These are phyloP conservation scores for Brettanomyces sp. DNA, from an alignment of 805 yeast genomes.

Conservation along the genomic window DNA sequence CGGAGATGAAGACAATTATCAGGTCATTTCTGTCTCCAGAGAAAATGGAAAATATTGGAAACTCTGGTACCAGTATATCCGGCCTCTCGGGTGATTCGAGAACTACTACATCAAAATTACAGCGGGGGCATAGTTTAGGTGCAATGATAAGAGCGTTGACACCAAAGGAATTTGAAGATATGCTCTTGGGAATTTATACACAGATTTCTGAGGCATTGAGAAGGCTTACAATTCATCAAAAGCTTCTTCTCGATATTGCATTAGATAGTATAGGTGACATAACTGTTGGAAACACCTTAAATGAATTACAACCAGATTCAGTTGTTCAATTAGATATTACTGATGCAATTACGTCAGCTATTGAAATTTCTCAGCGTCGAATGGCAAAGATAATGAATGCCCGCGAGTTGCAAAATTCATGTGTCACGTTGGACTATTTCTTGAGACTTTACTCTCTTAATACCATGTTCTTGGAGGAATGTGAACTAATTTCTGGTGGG, in stretches of 20 bases:
- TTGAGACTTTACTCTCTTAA: slow-evolving; percentile 56
- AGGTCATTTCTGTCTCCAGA: slow-evolving; percentile 53
- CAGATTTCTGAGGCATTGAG: slow-evolving; percentile 64
- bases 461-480: slow-evolving; percentile 65
- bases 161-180: slow-evolving; percentile 64
- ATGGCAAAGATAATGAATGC: slow-evolving; percentile 71
- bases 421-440: slow-evolving; percentile 50
- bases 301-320: slow-evolving; percentile 22
- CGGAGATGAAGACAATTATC: slow-evolving; percentile 67
- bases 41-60: slow-evolving; percentile 8
- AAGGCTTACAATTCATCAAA: slow-evolving; percentile 70
- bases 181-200: slow-evolving; percentile 54
- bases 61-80: slow-evolving; percentile 1
- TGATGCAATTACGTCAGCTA: slow-evolving; percentile 53
- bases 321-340: slow-evolving; percentile 62
- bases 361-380: slow-evolving; percentile 64
- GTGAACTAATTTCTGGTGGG: slow-evolving; percentile 70
- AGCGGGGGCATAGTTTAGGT: slow-evolving; percentile 12
- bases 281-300: slow-evolving; percentile 19
- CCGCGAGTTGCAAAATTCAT: slow-evolving; percentile 61
- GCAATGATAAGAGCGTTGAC: slow-evolving; percentile 55
- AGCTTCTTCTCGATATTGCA: slow-evolving; percentile 64
- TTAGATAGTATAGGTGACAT: slow-evolving; percentile 32
- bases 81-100: slow-evolving; percentile 11
- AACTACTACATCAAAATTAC: slow-evolving; percentile 13